A percentile compares a stretch with the other conserved stretches of the same genome.
These are phyloP conservation scores for Coelastrella sp. DNA, from an alignment of 139 green algal genomes.

Conservation along the genomic window DNA sequence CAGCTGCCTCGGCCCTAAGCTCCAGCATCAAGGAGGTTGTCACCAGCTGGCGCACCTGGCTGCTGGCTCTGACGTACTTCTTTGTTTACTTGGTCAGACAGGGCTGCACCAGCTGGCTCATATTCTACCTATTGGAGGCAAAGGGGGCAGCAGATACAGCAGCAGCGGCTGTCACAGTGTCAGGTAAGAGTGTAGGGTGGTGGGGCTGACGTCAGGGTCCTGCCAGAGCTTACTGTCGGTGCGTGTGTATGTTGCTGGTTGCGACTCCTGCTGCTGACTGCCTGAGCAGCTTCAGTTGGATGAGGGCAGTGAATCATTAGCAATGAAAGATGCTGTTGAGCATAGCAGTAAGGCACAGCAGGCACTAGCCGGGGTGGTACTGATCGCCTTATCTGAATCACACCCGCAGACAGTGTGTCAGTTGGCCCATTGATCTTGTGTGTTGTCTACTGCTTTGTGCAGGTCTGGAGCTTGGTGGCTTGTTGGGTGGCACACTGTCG, in stretches of 20 bases:
- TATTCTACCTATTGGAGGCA: slow-evolving; percentile 75
- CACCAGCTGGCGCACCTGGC: slow-evolving; percentile 61
- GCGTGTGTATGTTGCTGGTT: too few relatives aligned
- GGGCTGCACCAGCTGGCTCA: slow-evolving; percentile 77
- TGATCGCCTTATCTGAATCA: too few relatives aligned
- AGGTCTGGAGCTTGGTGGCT: slow-evolving; percentile 91
- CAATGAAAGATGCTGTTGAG: too few relatives aligned
- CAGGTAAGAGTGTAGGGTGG: slow-evolving; percentile 10
- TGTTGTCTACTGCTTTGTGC: too few relatives aligned
- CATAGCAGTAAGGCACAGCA: too few relatives aligned
- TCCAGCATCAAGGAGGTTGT: slow-evolving; percentile 76
- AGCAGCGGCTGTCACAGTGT: slow-evolving; percentile 69
- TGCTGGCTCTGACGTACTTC: slow-evolving; percentile 77
- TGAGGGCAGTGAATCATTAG: too few relatives aligned
- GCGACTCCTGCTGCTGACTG: too few relatives aligned
- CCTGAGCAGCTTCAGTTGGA: too few relatives aligned
- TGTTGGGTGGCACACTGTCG: slow-evolving; percentile 74
- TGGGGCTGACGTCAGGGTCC: too few relatives aligned
- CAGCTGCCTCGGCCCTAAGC: slow-evolving; percentile 68
- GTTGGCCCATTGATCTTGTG: slow-evolving; percentile 38
- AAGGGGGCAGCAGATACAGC: slow-evolving; percentile 79
- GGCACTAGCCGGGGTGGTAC: too few relatives aligned
- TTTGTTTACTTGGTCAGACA: slow-evolving; percentile 80
- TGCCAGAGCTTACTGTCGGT: too few relatives aligned
- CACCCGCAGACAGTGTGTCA: neutral